Evolutionary conservation across 768 basidiomycete genomes (phyloP).

Genomic region (Kwoniella botswanensis): DNA sequence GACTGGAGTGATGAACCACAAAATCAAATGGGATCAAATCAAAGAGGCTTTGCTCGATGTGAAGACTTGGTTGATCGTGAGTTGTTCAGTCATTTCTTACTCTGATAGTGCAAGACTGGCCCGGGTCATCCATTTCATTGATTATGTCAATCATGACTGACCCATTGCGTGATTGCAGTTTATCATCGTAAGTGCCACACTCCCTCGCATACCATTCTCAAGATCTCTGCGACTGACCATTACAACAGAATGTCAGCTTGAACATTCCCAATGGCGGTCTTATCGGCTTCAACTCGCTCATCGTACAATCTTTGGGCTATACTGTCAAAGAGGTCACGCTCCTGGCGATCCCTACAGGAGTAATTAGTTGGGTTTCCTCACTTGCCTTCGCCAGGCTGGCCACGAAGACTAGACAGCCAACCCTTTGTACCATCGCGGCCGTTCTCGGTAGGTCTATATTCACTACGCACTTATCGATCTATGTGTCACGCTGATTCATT

Average conservation of each 20-base stretch:
- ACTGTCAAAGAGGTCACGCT: slow-evolving; percentile 25
- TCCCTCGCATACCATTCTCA: slow-evolving; percentile 23
- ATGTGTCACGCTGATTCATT: background rate
- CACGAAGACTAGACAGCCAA: slow-evolving; percentile 24
- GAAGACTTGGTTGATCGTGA: slow-evolving; percentile 36
- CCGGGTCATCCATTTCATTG: too few relatives aligned
- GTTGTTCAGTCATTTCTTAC: background rate
- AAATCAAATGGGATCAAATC: slow-evolving; percentile 21
- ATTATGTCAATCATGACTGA: background rate
- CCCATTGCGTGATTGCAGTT: slow-evolving; percentile 8
- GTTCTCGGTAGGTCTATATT: background rate
- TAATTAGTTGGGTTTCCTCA: slow-evolving; percentile 37
- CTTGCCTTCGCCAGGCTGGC: slow-evolving; percentile 34
- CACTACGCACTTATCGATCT: background rate
- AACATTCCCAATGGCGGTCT: slow-evolving; percentile 39
- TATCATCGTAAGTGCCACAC: slow-evolving; percentile 32
- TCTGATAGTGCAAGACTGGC: background rate
- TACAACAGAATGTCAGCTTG: slow-evolving; percentile 26
- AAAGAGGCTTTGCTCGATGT: slow-evolving; percentile 38
- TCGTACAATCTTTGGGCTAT: slow-evolving; percentile 27
- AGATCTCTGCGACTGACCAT: background rate
- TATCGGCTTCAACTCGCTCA: slow-evolving; percentile 30
- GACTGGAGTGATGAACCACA: slow-evolving; percentile 33
- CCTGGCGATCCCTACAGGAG: slow-evolving; percentile 44
- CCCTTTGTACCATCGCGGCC: slow-evolving; percentile 21